Conservation (phyloP, 108 stramenopile species). For the Skeletonema grethae region DNA sequence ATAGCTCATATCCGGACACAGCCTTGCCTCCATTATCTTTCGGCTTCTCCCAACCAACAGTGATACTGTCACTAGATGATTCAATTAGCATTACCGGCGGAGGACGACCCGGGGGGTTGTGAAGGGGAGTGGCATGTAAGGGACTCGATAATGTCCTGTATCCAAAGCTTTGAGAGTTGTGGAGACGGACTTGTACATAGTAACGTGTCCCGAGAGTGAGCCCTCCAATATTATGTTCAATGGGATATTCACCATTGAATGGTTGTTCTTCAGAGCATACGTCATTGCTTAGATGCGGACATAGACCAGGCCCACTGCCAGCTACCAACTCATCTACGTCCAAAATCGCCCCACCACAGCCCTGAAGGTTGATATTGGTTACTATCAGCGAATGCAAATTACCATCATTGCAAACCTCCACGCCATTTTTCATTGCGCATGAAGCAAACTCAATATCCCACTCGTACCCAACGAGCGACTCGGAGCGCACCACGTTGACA, state of each 20-base stretch:
- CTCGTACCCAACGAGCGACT: conserved; percentile 53
- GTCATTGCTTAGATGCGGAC: conserved; percentile 43
- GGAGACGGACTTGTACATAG: conserved; percentile 70
- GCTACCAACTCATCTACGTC: conserved; percentile 26
- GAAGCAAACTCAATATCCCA: conserved; percentile 81
- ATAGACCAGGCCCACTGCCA: conserved; percentile 59
- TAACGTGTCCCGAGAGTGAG: conserved; percentile 61
- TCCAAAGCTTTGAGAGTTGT: conserved; percentile 70
- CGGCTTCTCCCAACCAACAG: conserved; percentile 74
- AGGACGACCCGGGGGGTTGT: conserved; percentile 71
- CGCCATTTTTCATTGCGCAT: conserved; percentile 49
- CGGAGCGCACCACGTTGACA: conserved; percentile 59
- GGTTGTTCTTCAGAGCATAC: conserved; percentile 43
- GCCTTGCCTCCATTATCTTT: conserved; percentile 71
- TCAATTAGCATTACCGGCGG: conserved; percentile 61
- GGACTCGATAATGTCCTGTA: conserved; percentile 40
- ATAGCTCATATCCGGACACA: conserved; percentile 84
- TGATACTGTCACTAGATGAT: conserved; percentile 66
- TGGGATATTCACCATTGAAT: conserved; percentile 59
- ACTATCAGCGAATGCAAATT: conserved; percentile 51
- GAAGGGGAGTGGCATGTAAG: conserved; percentile 33
- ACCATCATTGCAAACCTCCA: conserved; percentile 79
- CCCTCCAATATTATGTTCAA: conserved; percentile 47
- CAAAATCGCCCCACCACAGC: conserved; percentile 46
- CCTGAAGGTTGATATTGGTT: conserved; percentile 45